Conservation (phyloP, 257 asterid species). For the Lavandula angustifolia region DNA sequence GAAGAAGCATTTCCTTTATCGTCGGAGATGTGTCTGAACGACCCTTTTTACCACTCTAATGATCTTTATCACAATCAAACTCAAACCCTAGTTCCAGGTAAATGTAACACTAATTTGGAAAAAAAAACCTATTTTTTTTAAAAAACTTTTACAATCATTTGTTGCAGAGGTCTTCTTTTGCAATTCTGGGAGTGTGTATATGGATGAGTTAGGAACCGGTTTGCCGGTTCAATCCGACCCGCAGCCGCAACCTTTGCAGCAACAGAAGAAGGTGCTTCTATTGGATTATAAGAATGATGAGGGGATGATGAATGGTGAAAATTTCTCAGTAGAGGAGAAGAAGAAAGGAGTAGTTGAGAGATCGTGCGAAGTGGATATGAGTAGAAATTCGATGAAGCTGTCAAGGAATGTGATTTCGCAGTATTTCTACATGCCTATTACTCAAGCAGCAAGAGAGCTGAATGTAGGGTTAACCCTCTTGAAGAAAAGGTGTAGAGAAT, state of each 20-base stretch:
- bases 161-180: constrained; percentile 33
- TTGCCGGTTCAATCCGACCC: constrained; percentile 19
- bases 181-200: constrained; percentile 20
- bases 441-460: constrained; percentile 73
- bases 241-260: constrained; percentile 3
- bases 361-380: constrained; percentile 8
- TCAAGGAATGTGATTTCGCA: constrained; percentile 49
- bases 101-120: background rate
- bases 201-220: constrained; percentile 36
- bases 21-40: constrained; percentile 34
- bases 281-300: constrained; percentile 24
- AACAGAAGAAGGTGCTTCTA: background rate
- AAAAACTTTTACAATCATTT: background rate
- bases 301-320: background rate
- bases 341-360: constrained; percentile 16
- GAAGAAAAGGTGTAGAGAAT: constrained; percentile 83
- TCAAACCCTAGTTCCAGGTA: constrained; percentile 43
- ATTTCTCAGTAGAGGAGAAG: constrained; percentile 7
- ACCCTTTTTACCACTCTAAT: constrained; percentile 34
- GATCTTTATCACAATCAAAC: constrained; percentile 25
- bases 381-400: constrained; percentile 33
- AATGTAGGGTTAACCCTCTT: constrained; percentile 78
- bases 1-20: constrained; percentile 38
- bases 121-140: background rate
- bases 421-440: constrained; percentile 80